Conservation (phyloP, 495 filamentous ascomycete species). For the Penicillium coprophilum region DNA sequence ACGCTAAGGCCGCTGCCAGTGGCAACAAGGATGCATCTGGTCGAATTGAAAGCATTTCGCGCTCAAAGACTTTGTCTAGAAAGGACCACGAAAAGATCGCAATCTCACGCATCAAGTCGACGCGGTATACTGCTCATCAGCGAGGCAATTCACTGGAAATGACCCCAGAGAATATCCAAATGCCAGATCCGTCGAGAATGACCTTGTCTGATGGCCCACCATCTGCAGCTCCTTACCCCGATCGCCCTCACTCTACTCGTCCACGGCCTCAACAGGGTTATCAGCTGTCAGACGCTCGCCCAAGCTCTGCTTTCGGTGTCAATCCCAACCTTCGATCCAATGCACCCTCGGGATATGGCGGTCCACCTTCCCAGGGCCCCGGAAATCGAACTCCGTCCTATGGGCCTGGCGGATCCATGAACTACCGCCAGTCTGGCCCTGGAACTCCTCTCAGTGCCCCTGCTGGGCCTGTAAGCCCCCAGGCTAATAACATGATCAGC, state of each 20-base stretch:
- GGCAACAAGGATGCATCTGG: slow-evolving; percentile 87
- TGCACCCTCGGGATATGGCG: slow-evolving; percentile 29
- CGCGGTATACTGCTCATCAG: slow-evolving; percentile 79
- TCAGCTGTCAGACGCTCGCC: slow-evolving; percentile 49
- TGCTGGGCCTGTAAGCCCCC: slow-evolving; percentile 33
- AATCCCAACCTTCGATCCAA: slow-evolving; percentile 53
- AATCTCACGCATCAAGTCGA: slow-evolving; percentile 82
- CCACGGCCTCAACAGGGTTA: slow-evolving; percentile 61
- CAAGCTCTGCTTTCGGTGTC: slow-evolving; percentile 68
- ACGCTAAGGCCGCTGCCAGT: slow-evolving; percentile 82
- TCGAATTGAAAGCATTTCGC: slow-evolving; percentile 79
- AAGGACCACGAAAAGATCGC: slow-evolving; percentile 92
- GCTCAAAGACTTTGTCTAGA: slow-evolving; percentile 82
- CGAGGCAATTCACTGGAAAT: slow-evolving; percentile 52
- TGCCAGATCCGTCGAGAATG: slow-evolving; percentile 65
- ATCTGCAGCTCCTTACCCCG: slow-evolving; percentile 41
- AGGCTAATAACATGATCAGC: slow-evolving; percentile 23
- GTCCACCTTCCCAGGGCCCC: slow-evolving; percentile 19
- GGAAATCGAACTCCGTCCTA: slow-evolving; percentile 33
- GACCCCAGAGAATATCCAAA: slow-evolving; percentile 63
- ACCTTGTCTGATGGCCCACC: slow-evolving; percentile 44
- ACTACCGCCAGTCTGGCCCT: slow-evolving; percentile 41
- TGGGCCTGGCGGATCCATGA: slow-evolving; percentile 36
- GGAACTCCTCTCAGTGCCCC: slow-evolving; percentile 33
- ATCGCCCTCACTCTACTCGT: slow-evolving; percentile 40